Evolutionary conservation across 164 flowering plant species (phyloP).

Genomic region (Dillenia turbinata): DNA sequence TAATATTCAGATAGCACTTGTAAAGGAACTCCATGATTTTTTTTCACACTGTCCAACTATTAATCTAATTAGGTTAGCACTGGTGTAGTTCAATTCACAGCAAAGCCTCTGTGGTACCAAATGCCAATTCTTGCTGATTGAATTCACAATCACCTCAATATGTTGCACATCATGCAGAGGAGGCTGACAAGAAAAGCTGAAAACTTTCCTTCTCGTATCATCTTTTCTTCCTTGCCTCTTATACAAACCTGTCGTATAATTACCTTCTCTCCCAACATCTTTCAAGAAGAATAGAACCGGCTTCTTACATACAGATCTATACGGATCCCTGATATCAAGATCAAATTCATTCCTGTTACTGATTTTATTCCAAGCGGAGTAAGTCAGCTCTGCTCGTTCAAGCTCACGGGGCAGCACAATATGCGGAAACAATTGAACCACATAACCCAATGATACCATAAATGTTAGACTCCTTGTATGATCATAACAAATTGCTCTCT

Average conservation of each 20-base stretch:
- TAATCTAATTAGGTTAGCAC: slow-evolving; percentile 28
- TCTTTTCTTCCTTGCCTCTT: slow-evolving; percentile 27
- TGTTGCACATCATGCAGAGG: slow-evolving; percentile 37
- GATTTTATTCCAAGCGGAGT: slow-evolving; percentile 54
- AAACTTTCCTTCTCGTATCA: slow-evolving; percentile 47
- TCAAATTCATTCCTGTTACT: slow-evolving; percentile 47
- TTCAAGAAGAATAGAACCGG: slow-evolving; percentile 52
- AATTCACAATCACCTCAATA: slow-evolving; percentile 38
- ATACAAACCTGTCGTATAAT: slow-evolving; percentile 44
- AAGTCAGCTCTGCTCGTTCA: slow-evolving; percentile 55
- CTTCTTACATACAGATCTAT: slow-evolving; percentile 47
- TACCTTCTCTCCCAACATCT: slow-evolving; percentile 33
- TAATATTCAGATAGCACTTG: slow-evolving; percentile 20
- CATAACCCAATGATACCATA: slow-evolving; percentile 57
- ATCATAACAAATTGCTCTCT: slow-evolving; percentile 60
- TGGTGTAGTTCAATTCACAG: slow-evolving; percentile 37
- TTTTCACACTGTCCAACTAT: slow-evolving; percentile 46
- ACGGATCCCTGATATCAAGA: slow-evolving; percentile 41
- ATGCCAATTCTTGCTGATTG: slow-evolving; percentile 49
- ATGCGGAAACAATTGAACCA: slow-evolving; percentile 54
- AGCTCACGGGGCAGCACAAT: slow-evolving; percentile 52
- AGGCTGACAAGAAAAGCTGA: slow-evolving; percentile 45
- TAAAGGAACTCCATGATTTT: slow-evolving; percentile 22
- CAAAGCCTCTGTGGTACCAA: slow-evolving; percentile 55
- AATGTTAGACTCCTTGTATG: slow-evolving; percentile 32